Evolutionary conservation across 441 rosid genomes (phyloP).

Genomic region (Monsonia emarginata): DNA sequence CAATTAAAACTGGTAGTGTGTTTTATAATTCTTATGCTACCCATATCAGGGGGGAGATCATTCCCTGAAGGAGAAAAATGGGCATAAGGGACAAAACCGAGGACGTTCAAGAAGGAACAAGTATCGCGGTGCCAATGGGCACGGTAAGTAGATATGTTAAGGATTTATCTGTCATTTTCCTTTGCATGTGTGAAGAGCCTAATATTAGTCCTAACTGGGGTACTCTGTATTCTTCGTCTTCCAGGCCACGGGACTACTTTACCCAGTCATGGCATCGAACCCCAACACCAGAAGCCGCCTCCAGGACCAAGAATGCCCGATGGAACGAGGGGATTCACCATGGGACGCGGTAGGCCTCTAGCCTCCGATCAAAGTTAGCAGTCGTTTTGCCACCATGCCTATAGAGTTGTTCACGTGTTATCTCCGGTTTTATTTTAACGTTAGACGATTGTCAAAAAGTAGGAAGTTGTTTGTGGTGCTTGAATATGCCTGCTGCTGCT

Average conservation of each 20-base stretch:
- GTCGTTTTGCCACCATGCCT: neutral
- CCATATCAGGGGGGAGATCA: conserved; percentile 40
- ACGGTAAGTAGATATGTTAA: conserved; percentile 20
- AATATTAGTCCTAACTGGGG: neutral
- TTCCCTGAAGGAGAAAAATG: conserved; percentile 50
- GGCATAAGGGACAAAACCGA: conserved; percentile 35
- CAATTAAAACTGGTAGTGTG: neutral
- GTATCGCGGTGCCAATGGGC: conserved; percentile 36
- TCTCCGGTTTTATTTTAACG: neutral
- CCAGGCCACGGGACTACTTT: conserved; percentile 59
- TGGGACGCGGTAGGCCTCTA: conserved; percentile 71
- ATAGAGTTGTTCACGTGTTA: conserved; percentile 1
- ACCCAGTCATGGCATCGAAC: conserved; percentile 35
- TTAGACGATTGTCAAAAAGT: neutral
- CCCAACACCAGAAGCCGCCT: conserved; percentile 55
- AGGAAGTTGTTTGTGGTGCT: too few relatives aligned
- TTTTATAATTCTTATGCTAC: neutral
- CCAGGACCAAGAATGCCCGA: conserved; percentile 98
- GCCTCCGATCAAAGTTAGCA: conserved; percentile 20
- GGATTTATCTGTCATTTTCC: neutral
- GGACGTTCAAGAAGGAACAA: conserved; percentile 48
- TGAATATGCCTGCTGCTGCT: too few relatives aligned
- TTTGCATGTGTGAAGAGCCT: neutral
- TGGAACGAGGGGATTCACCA: conserved; percentile 84
- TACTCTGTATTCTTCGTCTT: neutral